A percentile compares a stretch with the other conserved stretches of the same genome.
Conservation (phyloP, 306 rosid genomes). For the Canavalia gladiata region DNA sequence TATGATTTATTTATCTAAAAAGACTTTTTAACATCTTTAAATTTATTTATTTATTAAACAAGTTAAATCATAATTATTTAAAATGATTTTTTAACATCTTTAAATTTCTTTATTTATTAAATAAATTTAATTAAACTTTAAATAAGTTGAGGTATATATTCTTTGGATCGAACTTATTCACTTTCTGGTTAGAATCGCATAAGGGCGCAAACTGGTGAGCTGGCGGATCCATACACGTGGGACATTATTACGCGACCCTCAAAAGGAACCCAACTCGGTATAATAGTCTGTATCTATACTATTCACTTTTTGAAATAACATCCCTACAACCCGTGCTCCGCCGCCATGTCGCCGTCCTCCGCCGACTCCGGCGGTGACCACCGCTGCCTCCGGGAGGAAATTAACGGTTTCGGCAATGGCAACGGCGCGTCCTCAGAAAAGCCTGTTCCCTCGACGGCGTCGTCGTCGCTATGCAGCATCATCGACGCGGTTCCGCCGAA, state of each 20-base stretch:
- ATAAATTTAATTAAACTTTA: too few relatives aligned
- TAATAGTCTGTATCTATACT: not conserved
- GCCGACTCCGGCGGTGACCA: slow-evolving; percentile 39
- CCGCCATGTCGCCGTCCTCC: slow-evolving; percentile 66
- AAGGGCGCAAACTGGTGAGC: not conserved
- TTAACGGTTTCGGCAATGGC: slow-evolving; percentile 41
- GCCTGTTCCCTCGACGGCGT: slow-evolving; percentile 44
- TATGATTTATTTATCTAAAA: too few relatives aligned
- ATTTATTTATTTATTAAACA: too few relatives aligned
- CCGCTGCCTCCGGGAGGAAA: slow-evolving; percentile 19
- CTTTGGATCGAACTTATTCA: too few relatives aligned
- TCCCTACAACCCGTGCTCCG: slow-evolving; percentile 23
- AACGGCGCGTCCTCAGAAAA: slow-evolving; percentile 39
- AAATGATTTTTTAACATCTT: too few relatives aligned
- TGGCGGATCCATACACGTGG: slow-evolving; percentile 28
- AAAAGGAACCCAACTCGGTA: not conserved
- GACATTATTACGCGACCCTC: not conserved
- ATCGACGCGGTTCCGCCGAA: slow-evolving; percentile 51
- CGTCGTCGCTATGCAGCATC: slow-evolving; percentile 45
- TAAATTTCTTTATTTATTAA: too few relatives aligned
- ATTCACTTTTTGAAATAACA: slow-evolving; percentile 39
- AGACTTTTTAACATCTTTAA: too few relatives aligned
- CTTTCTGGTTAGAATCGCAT: too few relatives aligned
- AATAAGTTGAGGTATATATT: too few relatives aligned
- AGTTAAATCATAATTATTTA: too few relatives aligned